These are phyloP conservation scores for Moricandia arvensis DNA, from an alignment of 345 rosid genomes.

Conservation along the genomic window DNA sequence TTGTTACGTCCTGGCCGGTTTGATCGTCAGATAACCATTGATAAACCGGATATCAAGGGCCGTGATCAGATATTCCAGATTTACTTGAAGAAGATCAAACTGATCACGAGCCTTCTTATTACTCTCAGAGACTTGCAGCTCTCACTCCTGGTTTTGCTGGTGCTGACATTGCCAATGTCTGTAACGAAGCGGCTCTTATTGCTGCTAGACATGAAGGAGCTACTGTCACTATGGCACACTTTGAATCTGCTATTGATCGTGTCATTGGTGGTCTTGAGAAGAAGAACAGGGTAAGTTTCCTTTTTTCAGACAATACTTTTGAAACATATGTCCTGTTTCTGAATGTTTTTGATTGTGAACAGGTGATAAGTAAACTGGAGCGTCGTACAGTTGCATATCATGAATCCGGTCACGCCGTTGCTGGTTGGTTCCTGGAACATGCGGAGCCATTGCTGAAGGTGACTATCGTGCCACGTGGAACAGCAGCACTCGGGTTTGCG, in stretches of 20 bases:
- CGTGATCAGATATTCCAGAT: slow-evolving; percentile 37
- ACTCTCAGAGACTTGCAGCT: slow-evolving; percentile 87
- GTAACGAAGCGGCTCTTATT: slow-evolving; percentile 93
- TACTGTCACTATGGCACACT: slow-evolving; percentile 69
- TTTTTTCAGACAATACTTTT: background rate
- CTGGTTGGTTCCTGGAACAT: slow-evolving; percentile 96
- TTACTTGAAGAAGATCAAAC: slow-evolving; percentile 77
- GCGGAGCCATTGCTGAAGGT: slow-evolving; percentile 92
- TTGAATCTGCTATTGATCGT: slow-evolving; percentile 93
- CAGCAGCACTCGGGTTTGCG: slow-evolving; percentile 93
- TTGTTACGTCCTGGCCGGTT: background rate
- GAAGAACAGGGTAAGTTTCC: slow-evolving; percentile 65
- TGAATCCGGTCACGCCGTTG: slow-evolving; percentile 94
- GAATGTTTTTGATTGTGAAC: slow-evolving; percentile 13
- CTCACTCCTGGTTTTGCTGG: slow-evolving; percentile 99
- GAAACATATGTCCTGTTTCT: background rate
- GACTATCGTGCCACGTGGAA: slow-evolving; percentile 95
- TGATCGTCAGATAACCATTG: slow-evolving; percentile 1
- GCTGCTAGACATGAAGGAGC: slow-evolving; percentile 68
- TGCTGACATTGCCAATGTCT: slow-evolving; percentile 93
- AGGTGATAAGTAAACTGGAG: slow-evolving; percentile 91
- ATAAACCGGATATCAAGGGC: slow-evolving; percentile 6
- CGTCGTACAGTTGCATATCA: slow-evolving; percentile 92
- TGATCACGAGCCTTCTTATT: slow-evolving; percentile 69
- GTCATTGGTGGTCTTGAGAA: slow-evolving; percentile 98